phyloP scores from a whole-genome alignment of 176 grass and related monocot genomes.

The Bolboschoenus planiculmis region DNA sequence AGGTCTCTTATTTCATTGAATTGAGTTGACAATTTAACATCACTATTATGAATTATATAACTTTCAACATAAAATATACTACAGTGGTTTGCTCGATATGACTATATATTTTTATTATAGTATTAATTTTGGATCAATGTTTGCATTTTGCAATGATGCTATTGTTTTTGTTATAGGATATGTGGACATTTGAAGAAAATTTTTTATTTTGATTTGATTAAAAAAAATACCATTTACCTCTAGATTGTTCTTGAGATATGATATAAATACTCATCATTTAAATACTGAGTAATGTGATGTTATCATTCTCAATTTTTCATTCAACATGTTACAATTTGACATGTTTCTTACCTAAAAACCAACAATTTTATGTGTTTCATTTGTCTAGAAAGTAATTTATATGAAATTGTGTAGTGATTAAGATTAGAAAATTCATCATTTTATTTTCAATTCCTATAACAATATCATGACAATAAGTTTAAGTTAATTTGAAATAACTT shows the following conservation, averaged over 20 bases:
- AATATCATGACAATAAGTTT: neutral
- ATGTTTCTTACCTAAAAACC: too few relatives aligned
- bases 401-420: too few relatives aligned
- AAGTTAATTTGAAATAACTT: too few relatives aligned
- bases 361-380: neutral
- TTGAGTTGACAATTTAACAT: neutral
- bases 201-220: too few relatives aligned
- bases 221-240: too few relatives aligned
- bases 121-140: too few relatives aligned
- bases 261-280: neutral
- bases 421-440: neutral
- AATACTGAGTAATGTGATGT: neutral
- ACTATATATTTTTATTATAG: too few relatives aligned
- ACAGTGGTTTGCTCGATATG: too few relatives aligned
- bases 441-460: neutral
- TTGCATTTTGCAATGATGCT: neutral
- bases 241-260: too few relatives aligned
- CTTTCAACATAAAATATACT: neutral
- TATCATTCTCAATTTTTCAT: neutral
- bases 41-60: neutral
- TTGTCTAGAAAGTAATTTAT: neutral
- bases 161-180: neutral
- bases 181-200: too few relatives aligned
- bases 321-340: neutral
- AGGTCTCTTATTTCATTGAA: too few relatives aligned